phyloP scores from a whole-genome alignment of 345 rosid genomes.

The Mallotus nudiflorus region DNA sequence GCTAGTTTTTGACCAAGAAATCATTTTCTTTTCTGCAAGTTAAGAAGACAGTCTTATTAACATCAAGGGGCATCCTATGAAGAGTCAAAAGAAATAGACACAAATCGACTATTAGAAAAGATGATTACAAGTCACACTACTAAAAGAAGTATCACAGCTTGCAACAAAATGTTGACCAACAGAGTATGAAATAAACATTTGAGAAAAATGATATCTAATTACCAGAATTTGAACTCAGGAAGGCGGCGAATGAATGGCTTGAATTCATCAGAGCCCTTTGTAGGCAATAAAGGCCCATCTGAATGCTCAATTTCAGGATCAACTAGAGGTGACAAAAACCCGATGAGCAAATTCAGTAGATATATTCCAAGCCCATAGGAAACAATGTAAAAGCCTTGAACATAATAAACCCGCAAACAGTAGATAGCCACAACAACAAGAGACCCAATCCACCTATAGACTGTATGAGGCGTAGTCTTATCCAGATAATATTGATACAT shows the following conservation, averaged over 20 bases:
- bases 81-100: neutral
- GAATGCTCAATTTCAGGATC: constrained; percentile 80
- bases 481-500: constrained; percentile 83
- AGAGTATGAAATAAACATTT: neutral
- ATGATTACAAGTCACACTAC: neutral
- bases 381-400: constrained; percentile 86
- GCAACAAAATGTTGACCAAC: neutral
- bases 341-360: constrained; percentile 79
- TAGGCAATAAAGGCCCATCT: constrained; percentile 83
- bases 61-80: neutral
- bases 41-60: neutral
- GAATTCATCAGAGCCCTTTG: constrained; percentile 96
- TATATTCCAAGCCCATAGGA: constrained; percentile 94
- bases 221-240: constrained; percentile 99
- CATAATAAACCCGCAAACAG: constrained; percentile 62
- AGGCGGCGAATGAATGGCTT: constrained; percentile 94
- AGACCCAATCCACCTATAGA: constrained; percentile 88
- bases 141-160: neutral
- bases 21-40: neutral
- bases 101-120: neutral
- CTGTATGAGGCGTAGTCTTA: constrained; percentile 77
- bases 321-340: constrained; percentile 90
- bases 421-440: constrained; percentile 48
- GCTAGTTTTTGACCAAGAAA: neutral
- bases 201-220: constrained; percentile 15